Evolutionary conservation across 345 rosid genomes (phyloP), one percentile per base, ranked within the genome.

Genomic region (Brassica incana): DNA sequence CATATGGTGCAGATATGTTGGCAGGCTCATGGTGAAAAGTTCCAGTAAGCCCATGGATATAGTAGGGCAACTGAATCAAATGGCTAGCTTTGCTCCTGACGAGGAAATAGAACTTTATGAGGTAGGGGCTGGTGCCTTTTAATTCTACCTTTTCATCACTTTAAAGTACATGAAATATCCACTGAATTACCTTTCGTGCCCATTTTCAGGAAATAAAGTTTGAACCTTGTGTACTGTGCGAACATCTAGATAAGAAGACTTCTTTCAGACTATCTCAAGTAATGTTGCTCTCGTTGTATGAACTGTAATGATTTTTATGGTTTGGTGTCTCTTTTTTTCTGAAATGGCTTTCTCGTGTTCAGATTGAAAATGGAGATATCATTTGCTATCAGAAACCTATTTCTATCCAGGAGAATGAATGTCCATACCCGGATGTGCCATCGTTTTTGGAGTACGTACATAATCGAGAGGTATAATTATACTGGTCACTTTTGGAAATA

Each of bases 331-430:
- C 40, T 6, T 7, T 58, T 27, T 18, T n/a, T 48, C 38, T 36
- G 3, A 54, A 71, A 75, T 62, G 38, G 12, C 16, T 23, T 67
- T 63, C 63, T 81, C 52, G 6, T 52, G 43, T 83, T 72, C 87
- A 90, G 96, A 84, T 93, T 79, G 98, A 90, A 88, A 98, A 95
- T 85, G 98, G 99, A 65, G 99, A 95, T 74, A 90, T 95, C 70
- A 89, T 95, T 65, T 95, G 98, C 87, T 95, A 87, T 86, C 99
- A 95, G 86, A 95, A 91, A 83, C 71, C 85, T 78, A 65, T 84
- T 71, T 81, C 87, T 61, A 88, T 86, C 80, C 77, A 81, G 77
- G 92, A 86, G 78, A 89, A 76, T 77, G 89, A 85, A 65, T 85
- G 71, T 65, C 84, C 76, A 29, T 91, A 91, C 84, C 97, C 95